Conservation (phyloP, 345 rosid genomes). For the Carallia brachiata region DNA sequence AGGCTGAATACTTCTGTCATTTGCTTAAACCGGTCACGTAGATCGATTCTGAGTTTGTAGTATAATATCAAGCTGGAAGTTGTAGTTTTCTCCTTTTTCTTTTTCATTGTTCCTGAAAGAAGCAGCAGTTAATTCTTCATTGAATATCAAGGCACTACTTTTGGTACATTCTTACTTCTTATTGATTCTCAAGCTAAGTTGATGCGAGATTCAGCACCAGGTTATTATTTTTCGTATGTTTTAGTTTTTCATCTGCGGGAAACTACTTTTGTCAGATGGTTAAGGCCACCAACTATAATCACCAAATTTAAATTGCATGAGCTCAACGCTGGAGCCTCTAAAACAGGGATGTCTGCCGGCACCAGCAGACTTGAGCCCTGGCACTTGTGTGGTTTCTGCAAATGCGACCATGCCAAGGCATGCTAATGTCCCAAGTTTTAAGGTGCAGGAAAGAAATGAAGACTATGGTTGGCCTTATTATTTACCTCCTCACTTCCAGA, state of each 20-base stretch:
- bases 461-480: constrained; percentile 39
- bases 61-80: constrained; percentile 41
- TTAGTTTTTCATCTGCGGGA: constrained; percentile 25
- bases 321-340: constrained; percentile 41
- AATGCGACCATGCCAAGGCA: constrained; percentile 36
- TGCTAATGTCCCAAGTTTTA: constrained; percentile 35
- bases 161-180: constrained; percentile 40
- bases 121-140: constrained; percentile 30
- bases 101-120: constrained; percentile 22
- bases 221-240: constrained; percentile 1
- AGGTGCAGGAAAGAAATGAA: constrained; percentile 36
- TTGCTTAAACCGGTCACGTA: constrained; percentile 89
- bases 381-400: constrained; percentile 27
- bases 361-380: constrained; percentile 28
- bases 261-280: constrained; percentile 37
- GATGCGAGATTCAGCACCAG: not conserved
- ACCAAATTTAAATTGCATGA: constrained; percentile 44
- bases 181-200: constrained; percentile 9
- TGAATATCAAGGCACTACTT: constrained; percentile 27
- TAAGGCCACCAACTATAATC: constrained; percentile 28
- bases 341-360: constrained; percentile 35
- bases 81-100: constrained; percentile 35
- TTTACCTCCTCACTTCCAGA: constrained; percentile 37
- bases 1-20: constrained; percentile 94
- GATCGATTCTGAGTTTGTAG: constrained; percentile 19